Base-by-base conservation (phyloP, 495 filamentous ascomycete species). In the Annulohypoxylon stygium region DNA sequence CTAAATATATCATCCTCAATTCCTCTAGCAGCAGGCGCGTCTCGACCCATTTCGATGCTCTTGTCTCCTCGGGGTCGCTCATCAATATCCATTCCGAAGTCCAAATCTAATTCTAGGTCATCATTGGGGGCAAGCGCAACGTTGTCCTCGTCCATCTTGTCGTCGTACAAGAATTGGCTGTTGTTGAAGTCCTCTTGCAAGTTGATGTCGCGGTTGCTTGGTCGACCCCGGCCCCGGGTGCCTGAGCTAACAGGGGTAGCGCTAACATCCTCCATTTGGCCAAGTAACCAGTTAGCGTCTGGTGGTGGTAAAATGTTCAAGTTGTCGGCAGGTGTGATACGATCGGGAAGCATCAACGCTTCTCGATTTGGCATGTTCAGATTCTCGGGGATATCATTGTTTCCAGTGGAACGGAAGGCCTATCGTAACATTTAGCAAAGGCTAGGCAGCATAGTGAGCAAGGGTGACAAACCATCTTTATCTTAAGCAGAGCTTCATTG, bases 401-500 rank as follows among this genome's bases (percentile, higher is more conserved):
- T 93, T 51, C 91, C 91, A 43, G 89, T 91, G 16, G 91, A 88
- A 23, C 92, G 90, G 78, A 93, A 94, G 33, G 92, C 92, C 92
- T 94, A 74, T 0, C 66, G 63, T 47, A 78, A 86, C 76, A 86
- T 78, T 67, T 69, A 72, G 43, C n/a, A 57, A 57, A 43, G 25
- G 58, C 26, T 6, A 23, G 8, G 20, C 25, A 10, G 5, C 8
- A 11, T 3, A 12, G 2, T 59, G 3, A 26, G 10, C 18, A 16
- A 39, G 20, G 26, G 47, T 34, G 65, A 65, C 87, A 26, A 86
- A 97, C 95, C 95, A 98, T 96, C 79, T 98, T 98, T 75, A 99
- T 97, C 82, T 97, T 98, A 86, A 96, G 90, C 64, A 98, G 83
- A 26, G 96, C 95, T 82, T 99, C 96, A 76, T 95, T 97, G 84